phyloP scores from a whole-genome alignment of 306 rosid genomes.

The Rosa lucieae region DNA sequence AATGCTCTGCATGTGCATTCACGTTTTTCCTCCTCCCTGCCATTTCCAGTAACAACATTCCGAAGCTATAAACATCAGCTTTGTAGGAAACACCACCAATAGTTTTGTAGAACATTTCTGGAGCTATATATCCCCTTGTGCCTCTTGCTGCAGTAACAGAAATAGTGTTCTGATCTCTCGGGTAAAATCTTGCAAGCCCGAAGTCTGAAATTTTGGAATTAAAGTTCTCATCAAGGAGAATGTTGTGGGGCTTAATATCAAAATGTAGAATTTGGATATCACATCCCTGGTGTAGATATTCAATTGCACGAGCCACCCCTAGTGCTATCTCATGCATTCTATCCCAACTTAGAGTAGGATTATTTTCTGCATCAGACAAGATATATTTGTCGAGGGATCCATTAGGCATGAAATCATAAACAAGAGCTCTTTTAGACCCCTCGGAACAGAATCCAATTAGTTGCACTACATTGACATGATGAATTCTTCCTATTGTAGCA shows the following conservation, averaged over 20 bases:
- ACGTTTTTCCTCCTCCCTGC: too few relatives aligned
- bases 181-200: slow-evolving; percentile 16
- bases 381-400: slow-evolving; percentile 13
- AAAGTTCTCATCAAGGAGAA: background rate
- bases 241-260: slow-evolving; percentile 22
- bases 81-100: background rate
- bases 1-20: too few relatives aligned
- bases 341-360: background rate
- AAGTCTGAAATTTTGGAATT: slow-evolving; percentile 12
- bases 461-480: slow-evolving; percentile 18
- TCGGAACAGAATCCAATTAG: slow-evolving; percentile 5
- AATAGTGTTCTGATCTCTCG: background rate
- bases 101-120: slow-evolving; percentile 17
- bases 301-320: background rate
- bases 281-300: slow-evolving; percentile 21
- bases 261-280: slow-evolving; percentile 18
- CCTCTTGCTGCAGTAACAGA: slow-evolving; percentile 10
- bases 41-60: too few relatives aligned
- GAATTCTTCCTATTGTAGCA: slow-evolving; percentile 14
- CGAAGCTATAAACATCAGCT: too few relatives aligned
- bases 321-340: slow-evolving; percentile 10
- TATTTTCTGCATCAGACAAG: background rate
- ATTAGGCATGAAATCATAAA: slow-evolving; percentile 16
- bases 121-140: slow-evolving; percentile 20
- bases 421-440: slow-evolving; percentile 13